Evolutionary conservation across 495 filamentous ascomycete genomes (phyloP), one percentile per base, ranked within the genome.

Genomic region (Parmelia sp.): DNA sequence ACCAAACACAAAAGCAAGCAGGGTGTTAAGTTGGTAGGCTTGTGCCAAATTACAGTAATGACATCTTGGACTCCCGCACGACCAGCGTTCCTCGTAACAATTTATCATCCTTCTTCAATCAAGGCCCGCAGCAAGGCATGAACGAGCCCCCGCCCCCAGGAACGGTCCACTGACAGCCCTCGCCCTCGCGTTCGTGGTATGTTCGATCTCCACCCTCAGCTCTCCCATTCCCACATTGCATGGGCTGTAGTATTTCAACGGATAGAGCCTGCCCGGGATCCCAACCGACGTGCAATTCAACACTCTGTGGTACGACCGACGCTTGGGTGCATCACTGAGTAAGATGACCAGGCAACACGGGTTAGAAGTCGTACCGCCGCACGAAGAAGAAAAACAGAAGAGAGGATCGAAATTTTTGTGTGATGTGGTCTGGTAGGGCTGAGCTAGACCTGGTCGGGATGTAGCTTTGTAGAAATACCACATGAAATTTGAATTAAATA

Each of bases 261-360:
- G 37, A 31, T 51, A 53, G 45, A 64, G 33, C 62, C 56, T 23
- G 42, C 4, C 33, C 14, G 33, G 62, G 61, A 33, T 63, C 31
- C 12, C n/a, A 19, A 80, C 73, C 77, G 74, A 76, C 74, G 75
- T 84, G 83, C 82, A 84, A 86, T 84, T 75, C 77, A 68, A 83
- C 70, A 65, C 62, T 86, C 83, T 86, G 78, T 82, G 82, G 76
- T 81, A 75, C 79, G 78, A 81, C 79, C 75, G 83, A 86, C 83
- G 81, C 83, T 79, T 84, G 79, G 64, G 49, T 60, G 79, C 77
- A 79, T 77, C 79, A 79, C 66, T 65, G 74, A 76, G 65, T 64
- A 71, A 70, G 71, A 75, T 74, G 74, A 76, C 73, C 76, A 81
- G 73, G 81, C 77, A 84, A 84, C 79, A 84, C 78, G 77, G 79